These are phyloP conservation scores for Myrmaecium sp. DNA, from an alignment of 2,329 filamentous ascomycete species.

Conservation along the genomic window DNA sequence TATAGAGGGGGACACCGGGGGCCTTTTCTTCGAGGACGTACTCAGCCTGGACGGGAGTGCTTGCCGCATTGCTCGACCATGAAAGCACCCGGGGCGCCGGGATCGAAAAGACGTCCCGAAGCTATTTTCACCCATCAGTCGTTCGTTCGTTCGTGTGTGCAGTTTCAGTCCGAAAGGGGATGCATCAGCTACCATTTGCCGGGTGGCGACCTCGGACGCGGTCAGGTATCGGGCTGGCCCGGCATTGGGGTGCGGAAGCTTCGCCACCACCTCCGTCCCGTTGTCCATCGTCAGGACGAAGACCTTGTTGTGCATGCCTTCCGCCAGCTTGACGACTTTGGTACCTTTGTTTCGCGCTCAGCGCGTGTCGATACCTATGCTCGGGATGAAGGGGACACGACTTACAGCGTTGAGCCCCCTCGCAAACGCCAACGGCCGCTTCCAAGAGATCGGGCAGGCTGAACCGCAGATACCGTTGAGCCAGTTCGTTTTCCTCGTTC, in stretches of 20 bases:
- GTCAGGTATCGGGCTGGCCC: constrained; percentile 15
- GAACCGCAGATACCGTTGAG: constrained; percentile 14
- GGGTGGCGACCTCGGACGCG: constrained; percentile 19
- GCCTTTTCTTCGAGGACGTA: constrained; percentile 12
- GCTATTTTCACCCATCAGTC: constrained; percentile 8
- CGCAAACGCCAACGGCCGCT: constrained; percentile 10
- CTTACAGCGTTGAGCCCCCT: constrained; percentile 13
- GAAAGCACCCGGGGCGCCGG: constrained; percentile 14
- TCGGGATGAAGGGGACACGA: too few relatives aligned
- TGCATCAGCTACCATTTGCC: constrained; percentile 14
- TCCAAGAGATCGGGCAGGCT: constrained; percentile 12
- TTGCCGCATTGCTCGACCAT: constrained; percentile 14
- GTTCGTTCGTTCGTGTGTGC: constrained; percentile 3
- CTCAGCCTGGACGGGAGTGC: constrained; percentile 10
- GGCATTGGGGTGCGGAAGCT: constrained; percentile 15
- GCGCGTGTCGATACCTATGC: constrained; percentile 2
- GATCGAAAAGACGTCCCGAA: too few relatives aligned
- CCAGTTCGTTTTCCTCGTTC: constrained; percentile 14
- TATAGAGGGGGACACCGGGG: background rate
- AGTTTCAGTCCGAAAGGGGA: constrained; percentile 1
- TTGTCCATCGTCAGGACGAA: constrained; percentile 15
- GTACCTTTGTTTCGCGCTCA: constrained; percentile 8
- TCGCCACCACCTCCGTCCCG: constrained; percentile 11
- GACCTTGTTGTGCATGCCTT: constrained; percentile 17
- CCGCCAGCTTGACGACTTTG: constrained; percentile 14